Evolutionary conservation across 2,329 filamentous ascomycete genomes (phyloP), one percentile per base, ranked within the genome.

Genomic region (Clonostachys solani): DNA sequence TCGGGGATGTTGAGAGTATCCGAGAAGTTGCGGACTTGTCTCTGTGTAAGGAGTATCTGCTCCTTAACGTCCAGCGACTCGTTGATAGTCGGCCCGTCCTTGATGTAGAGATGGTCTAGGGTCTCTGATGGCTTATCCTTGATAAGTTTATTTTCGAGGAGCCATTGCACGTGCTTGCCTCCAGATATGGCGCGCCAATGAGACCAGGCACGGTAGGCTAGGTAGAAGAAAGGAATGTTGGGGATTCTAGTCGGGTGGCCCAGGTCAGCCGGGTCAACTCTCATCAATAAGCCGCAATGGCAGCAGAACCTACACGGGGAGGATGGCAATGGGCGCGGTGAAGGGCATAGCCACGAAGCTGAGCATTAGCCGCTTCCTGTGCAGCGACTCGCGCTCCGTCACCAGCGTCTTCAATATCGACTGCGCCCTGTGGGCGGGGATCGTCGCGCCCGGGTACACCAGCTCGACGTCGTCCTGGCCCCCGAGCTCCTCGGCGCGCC

Each of bases 181-280:
- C 94, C 94, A 36, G 83, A 81, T 46, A 95, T 72, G 46, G 94
- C 94, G 71, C 86, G 81, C 83, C 88, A 95, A 67, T 96, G 90
- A 17, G 89, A 95, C 86, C 88, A 97, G 23, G 90, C 87, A 53
- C 94, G 81, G 71, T 95, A 99, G 16, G 81, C 82, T 38, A 97
- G 80, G 66, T 97, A 99, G 74, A 97, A 97, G 74, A 97, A 97
- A 16, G 94, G 94, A 12, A 99, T 74, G 63, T 99, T 96, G 35
- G 92, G 92, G 52, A 96, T 78, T 52, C 89, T 95, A 16, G 36
- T 17, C 36, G 15, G 6, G 36, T 12, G 15, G 15, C 12, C 12
- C 23, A 29, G 9, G 23, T 44, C 29, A 36, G 40, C 29, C 17
- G 19, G 18, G 36, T 36, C 42, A 23, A 38, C 12, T 34, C 17